Evolutionary conservation across 2,329 filamentous ascomycete species (phyloP), one percentile per base, ranked within the genome.

Genomic region (Hypoxylon sp.): DNA sequence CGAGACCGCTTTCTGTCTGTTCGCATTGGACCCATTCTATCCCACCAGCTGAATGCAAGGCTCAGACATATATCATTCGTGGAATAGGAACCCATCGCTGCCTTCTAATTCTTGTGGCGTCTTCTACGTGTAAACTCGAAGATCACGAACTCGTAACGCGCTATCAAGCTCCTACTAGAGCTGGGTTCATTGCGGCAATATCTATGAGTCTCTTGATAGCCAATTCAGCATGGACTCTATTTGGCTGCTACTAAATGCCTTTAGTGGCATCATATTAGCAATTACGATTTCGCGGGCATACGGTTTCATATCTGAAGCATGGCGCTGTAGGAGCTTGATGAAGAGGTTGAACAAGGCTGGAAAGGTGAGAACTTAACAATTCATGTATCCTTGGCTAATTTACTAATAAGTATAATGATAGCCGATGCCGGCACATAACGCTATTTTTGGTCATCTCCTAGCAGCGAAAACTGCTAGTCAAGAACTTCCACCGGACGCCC

Each of bases 371-470:
- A 31, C 20, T 30, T n/a, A 3, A 1, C 27, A 8, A 15, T 31
- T 31, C 8, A 13, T 13, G 7, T 21, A 4, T 29, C 17, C 7
- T 5, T 8, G 8, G 6, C 7, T 4, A 15, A 9, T 19, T 2
- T 4, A 29, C 34, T 40, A 29, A 43, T 50, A 50, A 15, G 54
- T 32, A n/a, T 23, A 4, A 17, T 32, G 8, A 8, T 34, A 70
- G 67, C 67, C 67, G 7, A 61, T 68, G 55, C 62, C 61, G 6
- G 52, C 57, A n/a, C 66, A 69, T 35, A 66, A 47, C 35, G 51
- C 55, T 26, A 8, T 69, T 15, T 56, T 69, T 8, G 67, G 67
- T 6, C 67, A 69, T 52, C 63, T 70, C 13, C 58, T 68, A 4
- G 53, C 56, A 21, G 67, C 66, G 5, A 69, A 69, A 26, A 60